Conservation (phyloP, 1,284 basidiomycete species). For the Fomitopsis betulina region DNA sequence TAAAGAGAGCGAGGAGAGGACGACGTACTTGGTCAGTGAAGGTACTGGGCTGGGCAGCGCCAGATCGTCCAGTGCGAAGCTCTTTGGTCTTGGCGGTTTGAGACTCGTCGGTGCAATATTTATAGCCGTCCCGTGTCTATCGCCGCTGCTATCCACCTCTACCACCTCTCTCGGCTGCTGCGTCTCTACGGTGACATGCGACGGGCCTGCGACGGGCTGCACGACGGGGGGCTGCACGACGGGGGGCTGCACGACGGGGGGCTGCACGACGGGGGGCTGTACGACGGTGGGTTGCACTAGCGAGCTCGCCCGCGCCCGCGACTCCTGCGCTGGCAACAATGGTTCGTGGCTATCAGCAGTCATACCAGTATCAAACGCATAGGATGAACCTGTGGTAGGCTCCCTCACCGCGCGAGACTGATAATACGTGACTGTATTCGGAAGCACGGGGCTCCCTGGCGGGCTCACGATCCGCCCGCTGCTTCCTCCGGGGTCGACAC, state of each 20-base stretch:
- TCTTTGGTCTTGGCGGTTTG: slow-evolving; percentile 34
- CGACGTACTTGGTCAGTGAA: slow-evolving; percentile 54
- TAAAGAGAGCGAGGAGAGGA: background rate
- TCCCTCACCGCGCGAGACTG: background rate
- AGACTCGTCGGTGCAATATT: slow-evolving; percentile 14
- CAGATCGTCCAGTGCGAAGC: slow-evolving; percentile 55
- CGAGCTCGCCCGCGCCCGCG: slow-evolving; percentile 1
- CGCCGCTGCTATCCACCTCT: background rate
- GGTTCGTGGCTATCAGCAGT: background rate
- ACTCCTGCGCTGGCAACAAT: background rate
- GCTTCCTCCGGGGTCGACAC: slow-evolving; percentile 14
- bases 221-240: no score
- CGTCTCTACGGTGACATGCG: background rate
- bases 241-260: no score
- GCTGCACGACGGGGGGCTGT: no score
- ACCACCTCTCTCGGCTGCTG: slow-evolving; percentile 2
- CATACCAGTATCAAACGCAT: background rate
- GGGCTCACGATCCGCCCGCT: slow-evolving; percentile 45
- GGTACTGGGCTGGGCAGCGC: slow-evolving; percentile 54
- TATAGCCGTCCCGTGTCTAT: background rate
- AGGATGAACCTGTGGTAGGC: slow-evolving; percentile 3
- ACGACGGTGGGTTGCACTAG: background rate
- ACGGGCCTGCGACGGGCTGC: background rate
- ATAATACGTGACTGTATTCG: slow-evolving; percentile 5
- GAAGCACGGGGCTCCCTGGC: slow-evolving; percentile 39